Base-by-base conservation (phyloP, 2,329 filamentous ascomycete genomes). In the Scleromitrula shiraiana region DNA sequence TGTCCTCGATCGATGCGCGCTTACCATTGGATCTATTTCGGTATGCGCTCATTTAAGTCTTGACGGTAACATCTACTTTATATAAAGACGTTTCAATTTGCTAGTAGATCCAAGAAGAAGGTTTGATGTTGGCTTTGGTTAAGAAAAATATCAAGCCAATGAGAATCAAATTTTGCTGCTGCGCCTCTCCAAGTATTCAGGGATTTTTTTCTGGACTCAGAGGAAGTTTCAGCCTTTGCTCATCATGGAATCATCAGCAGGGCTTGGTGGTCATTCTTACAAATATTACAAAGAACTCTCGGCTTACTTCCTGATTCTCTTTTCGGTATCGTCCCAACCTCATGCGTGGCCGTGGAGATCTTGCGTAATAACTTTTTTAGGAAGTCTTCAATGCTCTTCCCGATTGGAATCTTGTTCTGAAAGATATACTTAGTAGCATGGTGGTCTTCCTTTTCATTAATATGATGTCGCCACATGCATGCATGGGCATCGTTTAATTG, bases 201-300 rank as follows among this genome's bases (percentile, higher is more conserved):
- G 36, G 45, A 41, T 41, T 33, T 20, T 41, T 33, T 20, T 41
- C 38, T 41, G 15, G 8, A 17, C 20, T 35, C 20, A 15, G n/a
- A 22, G 12, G 10, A 36, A 17, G 15, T 33, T 41, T 47, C 45
- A 41, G 37, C 45, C 44, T 15, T 30, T 22, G n/a, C 42, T 27
- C 33, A 15, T 32, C 12, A 39, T 29, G 43, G 35, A 15, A 4
- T 32, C n/a, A 12, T 46, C 19, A 17, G 19, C 36, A 41, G 27
- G 29, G 44, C 15, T 20, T 12, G 7, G 15, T 5, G 12, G n/a
- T 14, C 23, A 27, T n/a, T 10, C 20, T 35, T n/a, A 22, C 30
- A 26, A 17, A 27, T 20, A 20, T n/a, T 17, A 15, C 17, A n/a
- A 9, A 35, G 10, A 35, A 41, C 12, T 23, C n/a, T 41, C 37